Evolutionary conservation across 1,284 basidiomycete species (phyloP).

Genomic region (Ganoderma resinaceum): DNA sequence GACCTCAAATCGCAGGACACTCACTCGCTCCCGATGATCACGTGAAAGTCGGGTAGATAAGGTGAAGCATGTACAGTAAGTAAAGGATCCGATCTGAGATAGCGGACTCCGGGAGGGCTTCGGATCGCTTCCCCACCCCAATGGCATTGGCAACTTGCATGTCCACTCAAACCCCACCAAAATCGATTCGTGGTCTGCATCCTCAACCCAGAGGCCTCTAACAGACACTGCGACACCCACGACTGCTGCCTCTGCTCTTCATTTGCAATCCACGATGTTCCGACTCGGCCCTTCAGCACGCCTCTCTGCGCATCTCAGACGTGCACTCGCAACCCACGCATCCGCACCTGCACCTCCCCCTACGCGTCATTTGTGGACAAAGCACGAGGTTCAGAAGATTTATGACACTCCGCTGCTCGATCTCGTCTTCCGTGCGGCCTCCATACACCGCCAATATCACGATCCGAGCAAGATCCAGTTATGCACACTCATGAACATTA

Average conservation of each 20-base stretch:
- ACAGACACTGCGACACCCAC: background rate
- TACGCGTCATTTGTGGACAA: slow-evolving; percentile 67
- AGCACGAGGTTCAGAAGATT: slow-evolving; percentile 76
- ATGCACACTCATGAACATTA: slow-evolving; percentile 99
- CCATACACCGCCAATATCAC: slow-evolving; percentile 87
- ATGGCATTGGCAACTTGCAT: slow-evolving; percentile 8
- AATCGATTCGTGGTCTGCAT: slow-evolving; percentile 1
- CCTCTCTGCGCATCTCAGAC: slow-evolving; percentile 39
- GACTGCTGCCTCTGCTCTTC: background rate
- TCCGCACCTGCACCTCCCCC: slow-evolving; percentile 39
- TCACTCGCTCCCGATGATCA: background rate
- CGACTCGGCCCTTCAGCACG: slow-evolving; percentile 31
- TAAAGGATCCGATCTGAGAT: slow-evolving; percentile 27
- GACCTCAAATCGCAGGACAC: background rate
- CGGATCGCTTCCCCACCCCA: slow-evolving; percentile 22
- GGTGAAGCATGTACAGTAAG: too few species aligned
- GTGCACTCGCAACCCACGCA: slow-evolving; percentile 71
- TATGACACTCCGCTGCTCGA: slow-evolving; percentile 87
- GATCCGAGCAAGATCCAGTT: slow-evolving; percentile 93
- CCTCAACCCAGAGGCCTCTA: slow-evolving; percentile 6
- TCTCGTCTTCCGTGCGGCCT: slow-evolving; percentile 84
- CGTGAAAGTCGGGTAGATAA: slow-evolving; percentile 15
- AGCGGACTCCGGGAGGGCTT: background rate
- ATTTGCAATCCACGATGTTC: slow-evolving; percentile 36
- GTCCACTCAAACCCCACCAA: slow-evolving; percentile 38